Base-by-base conservation (phyloP, 768 basidiomycete genomes). In the Tulasnella sp. region DNA sequence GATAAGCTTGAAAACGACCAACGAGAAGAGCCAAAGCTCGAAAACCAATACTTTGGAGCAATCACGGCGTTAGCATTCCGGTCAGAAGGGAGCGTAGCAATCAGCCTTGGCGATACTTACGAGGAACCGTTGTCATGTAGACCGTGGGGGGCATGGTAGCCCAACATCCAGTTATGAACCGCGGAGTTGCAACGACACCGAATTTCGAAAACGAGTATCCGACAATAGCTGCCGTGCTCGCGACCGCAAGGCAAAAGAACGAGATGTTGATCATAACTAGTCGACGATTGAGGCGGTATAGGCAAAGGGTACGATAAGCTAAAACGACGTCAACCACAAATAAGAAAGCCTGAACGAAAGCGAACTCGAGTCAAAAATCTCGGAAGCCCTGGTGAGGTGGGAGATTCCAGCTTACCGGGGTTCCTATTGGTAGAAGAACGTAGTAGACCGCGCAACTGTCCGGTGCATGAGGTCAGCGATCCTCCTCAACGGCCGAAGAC, bases 21-120 rank as follows among this genome's bases (percentile, higher is more conserved):
- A 42, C 3, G 39, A 32, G 67, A 70, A 67, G n/a, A 77, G 70
- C 76, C 76, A 77, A n/a, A 77, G 46, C 69, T 77, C 76, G 46
- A 40, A 77, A n/a, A 71, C 18, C 61, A 77, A 26, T 1, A 26
- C 44, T 74, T 1, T 9, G 51, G 13, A 1, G 16, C 46, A 7
- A 72, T 26, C 4, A 37, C 18, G 35, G n/a, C 11, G 71, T 72
- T 18, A 72, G 71, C 35, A n/a, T 72, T 5, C 4, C 5, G 35
- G 44, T 35, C 3, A 29, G 26, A 61, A n/a, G 57, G 29, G 2
- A 29, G 57, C 57, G n/a, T 23, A 74, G 15, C n/a, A n/a, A n/a
- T n/a, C n/a, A n/a, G n/a, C n/a, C n/a, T n/a, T n/a, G 39, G 48
- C 7, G 40, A 23, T 44, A 74, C 73, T 13, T 16, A 74, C 76